phyloP scores from a whole-genome alignment of 163 green algal species.

The Chlamydomonas reinhardtii region DNA sequence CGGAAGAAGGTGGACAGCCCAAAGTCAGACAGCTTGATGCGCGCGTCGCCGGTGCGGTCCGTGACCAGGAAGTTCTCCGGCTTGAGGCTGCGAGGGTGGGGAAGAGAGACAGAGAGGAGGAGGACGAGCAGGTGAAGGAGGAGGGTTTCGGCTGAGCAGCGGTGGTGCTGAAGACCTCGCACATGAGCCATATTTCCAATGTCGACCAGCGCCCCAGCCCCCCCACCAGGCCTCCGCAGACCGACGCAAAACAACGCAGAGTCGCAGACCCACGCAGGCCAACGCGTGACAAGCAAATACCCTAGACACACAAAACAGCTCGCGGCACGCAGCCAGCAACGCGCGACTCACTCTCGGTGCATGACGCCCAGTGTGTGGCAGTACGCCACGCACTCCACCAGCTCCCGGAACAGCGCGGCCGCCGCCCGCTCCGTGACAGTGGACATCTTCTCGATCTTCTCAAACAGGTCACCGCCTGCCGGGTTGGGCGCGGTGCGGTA shows the following conservation, averaged over 20 bases:
- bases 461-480: slow-evolving; percentile 92
- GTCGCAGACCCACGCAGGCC: too few species aligned
- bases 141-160: too few species aligned
- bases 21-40: slow-evolving; percentile 77
- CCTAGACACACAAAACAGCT: too few species aligned
- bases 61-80: slow-evolving; percentile 15
- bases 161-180: too few species aligned
- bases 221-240: too few species aligned
- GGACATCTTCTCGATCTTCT: slow-evolving; percentile 81
- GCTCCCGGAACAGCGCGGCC: slow-evolving; percentile 31
- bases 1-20: slow-evolving; percentile 88
- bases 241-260: too few species aligned
- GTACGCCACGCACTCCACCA: slow-evolving; percentile 78
- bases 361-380: slow-evolving; percentile 81
- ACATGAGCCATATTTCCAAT: too few species aligned
- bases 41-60: neutral
- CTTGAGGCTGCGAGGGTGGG: neutral
- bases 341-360: slow-evolving; percentile 72
- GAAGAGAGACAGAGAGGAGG: neutral
- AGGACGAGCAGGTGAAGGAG: too few species aligned
- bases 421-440: slow-evolving; percentile 77
- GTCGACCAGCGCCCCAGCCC: too few species aligned
- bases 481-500: too few species aligned
- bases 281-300: too few species aligned
- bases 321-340: too few species aligned